Evolutionary conservation across 2,329 filamentous ascomycete genomes (phyloP).

Genomic region (Talaromyces funiculosus): DNA sequence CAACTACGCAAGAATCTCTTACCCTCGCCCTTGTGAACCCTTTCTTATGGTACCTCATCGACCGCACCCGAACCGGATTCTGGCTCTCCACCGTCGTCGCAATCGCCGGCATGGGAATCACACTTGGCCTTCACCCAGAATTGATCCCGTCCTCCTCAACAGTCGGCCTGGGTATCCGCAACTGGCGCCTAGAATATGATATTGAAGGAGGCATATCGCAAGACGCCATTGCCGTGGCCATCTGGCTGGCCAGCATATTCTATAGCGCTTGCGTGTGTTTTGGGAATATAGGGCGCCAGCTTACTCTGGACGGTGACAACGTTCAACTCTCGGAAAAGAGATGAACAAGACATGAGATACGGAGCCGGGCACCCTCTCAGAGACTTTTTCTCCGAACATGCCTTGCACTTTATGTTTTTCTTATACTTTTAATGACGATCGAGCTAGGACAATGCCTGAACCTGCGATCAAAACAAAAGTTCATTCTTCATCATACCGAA

Average conservation of each 20-base stretch:
- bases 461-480: background rate
- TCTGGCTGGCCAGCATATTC: slow-evolving; percentile 88
- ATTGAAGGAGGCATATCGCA: slow-evolving; percentile 35
- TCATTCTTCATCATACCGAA: background rate
- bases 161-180: slow-evolving; percentile 24
- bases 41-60: slow-evolving; percentile 91
- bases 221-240: slow-evolving; percentile 58
- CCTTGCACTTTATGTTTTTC: background rate
- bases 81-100: slow-evolving; percentile 71
- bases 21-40: slow-evolving; percentile 89
- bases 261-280: slow-evolving; percentile 96
- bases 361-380: background rate
- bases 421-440: slow-evolving; percentile 6
- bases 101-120: slow-evolving; percentile 63
- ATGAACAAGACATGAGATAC: background rate
- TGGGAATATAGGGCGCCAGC: slow-evolving; percentile 81
- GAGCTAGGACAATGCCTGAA: background rate
- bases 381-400: background rate
- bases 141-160: slow-evolving; percentile 56
- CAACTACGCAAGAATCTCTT: slow-evolving; percentile 84
- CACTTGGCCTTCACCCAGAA: slow-evolving; percentile 70
- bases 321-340: background rate
- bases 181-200: slow-evolving; percentile 26
- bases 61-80: slow-evolving; percentile 80
- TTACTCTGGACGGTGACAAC: slow-evolving; percentile 48